A percentile compares a stretch with the other conserved stretches of the same genome.
These are phyloP conservation scores for Periconia digitata DNA, from an alignment of 2,329 filamentous ascomycete species.

Conservation along the genomic window DNA sequence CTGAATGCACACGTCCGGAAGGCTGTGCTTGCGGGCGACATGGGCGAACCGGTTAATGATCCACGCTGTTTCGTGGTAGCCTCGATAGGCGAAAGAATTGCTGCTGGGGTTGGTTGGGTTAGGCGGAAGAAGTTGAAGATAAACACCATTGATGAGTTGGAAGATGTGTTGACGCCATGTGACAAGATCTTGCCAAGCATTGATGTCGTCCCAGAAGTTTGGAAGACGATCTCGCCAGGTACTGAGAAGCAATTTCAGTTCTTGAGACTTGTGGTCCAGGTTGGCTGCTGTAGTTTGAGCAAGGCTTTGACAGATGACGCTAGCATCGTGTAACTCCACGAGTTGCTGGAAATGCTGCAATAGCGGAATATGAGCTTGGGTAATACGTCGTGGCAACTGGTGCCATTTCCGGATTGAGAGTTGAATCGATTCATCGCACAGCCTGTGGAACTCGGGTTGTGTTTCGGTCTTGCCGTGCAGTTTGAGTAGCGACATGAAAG, in stretches of 20 bases:
- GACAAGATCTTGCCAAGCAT: slow-evolving; percentile 98
- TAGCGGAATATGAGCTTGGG: slow-evolving; percentile 91
- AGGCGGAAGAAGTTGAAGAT: slow-evolving; percentile 79
- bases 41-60: slow-evolving; percentile 99
- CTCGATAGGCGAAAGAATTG: slow-evolving; percentile 93
- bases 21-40: slow-evolving; percentile 92
- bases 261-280: slow-evolving; percentile 89
- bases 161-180: slow-evolving; percentile 99
- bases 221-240: slow-evolving; percentile 95
- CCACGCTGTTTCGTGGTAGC: slow-evolving; percentile 98
- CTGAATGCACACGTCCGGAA: slow-evolving; percentile 95
- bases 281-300: slow-evolving; percentile 81
- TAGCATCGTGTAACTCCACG: slow-evolving; percentile 96
- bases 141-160: slow-evolving; percentile 92
- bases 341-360: slow-evolving; percentile 97
- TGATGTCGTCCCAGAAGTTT: slow-evolving; percentile 99
- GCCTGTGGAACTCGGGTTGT: slow-evolving; percentile 77
- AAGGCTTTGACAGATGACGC: slow-evolving; percentile 91
- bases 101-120: slow-evolving; percentile 76
- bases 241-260: slow-evolving; percentile 88
- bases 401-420: slow-evolving; percentile 98
- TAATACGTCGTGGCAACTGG: slow-evolving; percentile 90
- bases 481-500: slow-evolving; percentile 95
- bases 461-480: slow-evolving; percentile 87
- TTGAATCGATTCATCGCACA: slow-evolving; percentile 96